Percentiles rank a stretch among this genome's conserved stretches.
phyloP scores from a whole-genome alignment of 805 yeast species.

The Kazachstania kunashirensis region DNA sequence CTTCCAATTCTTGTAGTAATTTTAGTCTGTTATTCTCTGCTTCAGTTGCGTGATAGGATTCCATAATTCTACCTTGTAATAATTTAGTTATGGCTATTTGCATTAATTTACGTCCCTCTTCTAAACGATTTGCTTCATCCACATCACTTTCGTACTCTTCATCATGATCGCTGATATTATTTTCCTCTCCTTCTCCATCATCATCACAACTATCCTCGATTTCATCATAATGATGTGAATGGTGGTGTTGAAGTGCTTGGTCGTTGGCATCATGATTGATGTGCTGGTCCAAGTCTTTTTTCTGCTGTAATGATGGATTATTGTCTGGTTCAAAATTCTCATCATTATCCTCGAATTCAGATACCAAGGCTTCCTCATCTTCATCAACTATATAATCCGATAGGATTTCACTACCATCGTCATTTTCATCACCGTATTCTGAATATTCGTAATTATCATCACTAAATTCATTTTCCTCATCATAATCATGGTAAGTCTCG shows the following conservation, averaged over 20 bases:
- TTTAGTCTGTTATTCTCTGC: conserved; percentile 64
- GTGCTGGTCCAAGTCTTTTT: too few species aligned
- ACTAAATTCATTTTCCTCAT: conserved; percentile 12
- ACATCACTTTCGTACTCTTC: conserved; percentile 30
- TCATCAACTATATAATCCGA: conserved; percentile 25
- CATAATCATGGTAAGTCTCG: conserved; percentile 15
- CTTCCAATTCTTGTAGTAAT: conserved; percentile 59
- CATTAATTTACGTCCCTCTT: conserved; percentile 71
- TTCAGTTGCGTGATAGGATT: conserved; percentile 68
- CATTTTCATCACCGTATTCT: conserved; percentile 14
- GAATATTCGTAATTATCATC: conserved; percentile 17
- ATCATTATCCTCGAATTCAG: conserved; percentile 7
- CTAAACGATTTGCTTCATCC: conserved; percentile 58
- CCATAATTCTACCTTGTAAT: conserved; percentile 61
- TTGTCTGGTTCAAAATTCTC: neutral
- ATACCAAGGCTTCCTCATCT: conserved; percentile 19
- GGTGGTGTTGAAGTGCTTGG: conserved; percentile 8
- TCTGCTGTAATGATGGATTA: too few species aligned
- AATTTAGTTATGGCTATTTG: conserved; percentile 72
- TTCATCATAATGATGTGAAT: conserved; percentile 7
- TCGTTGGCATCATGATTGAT: conserved; percentile 7
- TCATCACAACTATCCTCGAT: conserved; percentile 9
- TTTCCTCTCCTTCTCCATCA: conserved; percentile 11
- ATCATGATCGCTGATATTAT: conserved; percentile 15
- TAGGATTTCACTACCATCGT: conserved; percentile 17